Evolutionary conservation across 164 flowering plant genomes (phyloP).

Genomic region (Umbellularia californica): DNA sequence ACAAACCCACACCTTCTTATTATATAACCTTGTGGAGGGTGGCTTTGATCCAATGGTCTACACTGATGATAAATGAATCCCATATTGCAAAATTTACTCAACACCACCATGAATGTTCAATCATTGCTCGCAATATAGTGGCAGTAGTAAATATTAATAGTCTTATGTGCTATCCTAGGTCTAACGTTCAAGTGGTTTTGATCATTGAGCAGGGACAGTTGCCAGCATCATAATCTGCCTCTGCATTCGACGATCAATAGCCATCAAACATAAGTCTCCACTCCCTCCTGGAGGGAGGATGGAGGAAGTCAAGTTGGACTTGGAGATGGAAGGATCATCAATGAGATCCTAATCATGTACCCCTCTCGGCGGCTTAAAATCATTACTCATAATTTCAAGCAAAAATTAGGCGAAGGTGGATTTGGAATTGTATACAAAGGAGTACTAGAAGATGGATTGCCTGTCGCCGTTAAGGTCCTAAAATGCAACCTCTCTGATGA

Average conservation of each 20-base stretch:
- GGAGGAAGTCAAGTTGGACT: not conserved
- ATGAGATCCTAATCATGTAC: slow-evolving; percentile 6
- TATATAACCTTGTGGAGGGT: not conserved
- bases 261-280: too few relatives aligned
- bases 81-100: not conserved
- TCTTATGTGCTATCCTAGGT: not conserved
- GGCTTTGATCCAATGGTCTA: not conserved
- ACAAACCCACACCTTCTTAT: not conserved
- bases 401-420: slow-evolving; percentile 28
- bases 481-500: slow-evolving; percentile 8
- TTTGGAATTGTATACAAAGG: slow-evolving; percentile 30
- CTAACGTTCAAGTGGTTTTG: slow-evolving; percentile 1
- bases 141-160: not conserved
- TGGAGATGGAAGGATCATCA: not conserved
- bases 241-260: not conserved
- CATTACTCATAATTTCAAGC: not conserved
- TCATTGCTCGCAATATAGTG: not conserved
- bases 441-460: slow-evolving; percentile 14
- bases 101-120: not conserved
- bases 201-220: not conserved
- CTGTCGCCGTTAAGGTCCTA: slow-evolving; percentile 25
- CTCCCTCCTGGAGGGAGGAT: not conserved
- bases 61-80: not conserved
- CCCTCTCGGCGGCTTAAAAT: not conserved
- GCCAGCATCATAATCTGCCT: not conserved